A percentile compares a stretch with the other conserved stretches of the same genome.
phyloP scores from a whole-genome alignment of 23 red algal genomes.

The Chondrus crispus region DNA sequence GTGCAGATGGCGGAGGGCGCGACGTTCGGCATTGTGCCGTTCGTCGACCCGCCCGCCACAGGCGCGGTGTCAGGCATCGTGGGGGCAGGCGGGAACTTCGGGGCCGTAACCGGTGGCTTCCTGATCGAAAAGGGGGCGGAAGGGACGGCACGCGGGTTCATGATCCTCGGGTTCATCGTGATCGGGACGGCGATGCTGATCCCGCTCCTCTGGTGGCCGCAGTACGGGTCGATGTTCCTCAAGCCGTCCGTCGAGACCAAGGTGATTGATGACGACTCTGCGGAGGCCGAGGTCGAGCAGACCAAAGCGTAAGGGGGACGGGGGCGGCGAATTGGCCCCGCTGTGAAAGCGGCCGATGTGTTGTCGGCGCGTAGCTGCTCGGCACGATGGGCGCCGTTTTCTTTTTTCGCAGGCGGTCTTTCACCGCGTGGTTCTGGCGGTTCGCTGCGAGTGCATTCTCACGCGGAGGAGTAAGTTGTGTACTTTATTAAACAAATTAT shows the following conservation, averaged over 20 bases:
- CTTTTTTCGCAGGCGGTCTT: no score
- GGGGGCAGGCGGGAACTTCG: slow-evolving; percentile 91
- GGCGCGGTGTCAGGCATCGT: slow-evolving; percentile 90
- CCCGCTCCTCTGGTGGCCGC: slow-evolving; percentile 70
- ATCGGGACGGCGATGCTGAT: slow-evolving; percentile 71
- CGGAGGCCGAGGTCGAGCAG: background rate
- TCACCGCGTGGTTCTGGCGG: no score
- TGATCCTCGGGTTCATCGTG: slow-evolving; percentile 70
- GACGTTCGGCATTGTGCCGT: slow-evolving; percentile 91
- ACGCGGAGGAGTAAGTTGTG: no score
- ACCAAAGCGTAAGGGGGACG: no score
- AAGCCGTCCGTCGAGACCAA: background rate
- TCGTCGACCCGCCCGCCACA: slow-evolving; percentile 79
- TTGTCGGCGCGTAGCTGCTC: no score
- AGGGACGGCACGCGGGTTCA: background rate
- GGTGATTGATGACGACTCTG: slow-evolving; percentile 18
- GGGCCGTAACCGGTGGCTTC: slow-evolving; percentile 72
- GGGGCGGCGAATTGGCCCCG: no score
- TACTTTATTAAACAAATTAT: no score
- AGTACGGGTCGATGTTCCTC: slow-evolving; percentile 66
- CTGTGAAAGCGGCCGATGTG: no score
- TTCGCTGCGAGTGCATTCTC: no score
- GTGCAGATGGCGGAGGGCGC: slow-evolving; percentile 82
- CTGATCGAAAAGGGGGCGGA: background rate
- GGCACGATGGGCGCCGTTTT: no score